Conservation (phyloP, 108 stramenopile genomes). For the Nitzschia palea region DNA sequence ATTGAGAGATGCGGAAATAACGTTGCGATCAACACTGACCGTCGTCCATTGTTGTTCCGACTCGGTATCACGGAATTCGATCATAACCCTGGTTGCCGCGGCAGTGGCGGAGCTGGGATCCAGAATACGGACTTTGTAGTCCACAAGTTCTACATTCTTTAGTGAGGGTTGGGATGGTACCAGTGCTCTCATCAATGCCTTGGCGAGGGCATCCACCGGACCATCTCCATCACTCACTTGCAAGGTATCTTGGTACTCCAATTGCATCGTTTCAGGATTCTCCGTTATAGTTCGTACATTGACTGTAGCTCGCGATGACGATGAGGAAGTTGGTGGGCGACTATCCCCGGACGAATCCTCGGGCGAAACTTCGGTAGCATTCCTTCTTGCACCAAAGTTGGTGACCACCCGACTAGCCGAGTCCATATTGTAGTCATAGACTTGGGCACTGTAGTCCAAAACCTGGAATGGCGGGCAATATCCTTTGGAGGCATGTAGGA, state of each 20-base stretch:
- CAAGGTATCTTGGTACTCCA: constrained; percentile 56
- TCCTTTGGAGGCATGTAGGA: constrained; percentile 82
- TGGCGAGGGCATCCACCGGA: constrained; percentile 90
- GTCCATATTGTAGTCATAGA: constrained; percentile 81
- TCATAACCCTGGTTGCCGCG: constrained; percentile 92
- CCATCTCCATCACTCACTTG: constrained; percentile 92
- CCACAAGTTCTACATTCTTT: constrained; percentile 68
- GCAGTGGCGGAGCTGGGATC: constrained; percentile 85
- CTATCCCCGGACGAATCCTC: not conserved
- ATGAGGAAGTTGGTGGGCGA: not conserved
- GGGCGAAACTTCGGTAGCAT: too few species aligned
- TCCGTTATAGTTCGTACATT: constrained; percentile 71
- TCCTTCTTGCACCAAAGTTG: constrained; percentile 7
- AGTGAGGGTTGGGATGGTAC: constrained; percentile 77
- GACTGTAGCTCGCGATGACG: constrained; percentile 85
- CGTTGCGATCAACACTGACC: constrained; percentile 92
- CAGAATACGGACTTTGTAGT: constrained; percentile 96
- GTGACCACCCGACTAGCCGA: constrained; percentile 71
- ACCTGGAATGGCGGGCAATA: constrained; percentile 91
- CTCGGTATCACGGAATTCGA: constrained; percentile 63
- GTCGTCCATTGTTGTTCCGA: constrained; percentile 80
- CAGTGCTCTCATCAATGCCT: constrained; percentile 77
- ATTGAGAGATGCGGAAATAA: constrained; percentile 90
- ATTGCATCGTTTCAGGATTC: constrained; percentile 15
- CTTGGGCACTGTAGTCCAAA: constrained; percentile 85